Conservation (phyloP, 1,139 yeast species). For the Wickerhamiella infanticola region DNA sequence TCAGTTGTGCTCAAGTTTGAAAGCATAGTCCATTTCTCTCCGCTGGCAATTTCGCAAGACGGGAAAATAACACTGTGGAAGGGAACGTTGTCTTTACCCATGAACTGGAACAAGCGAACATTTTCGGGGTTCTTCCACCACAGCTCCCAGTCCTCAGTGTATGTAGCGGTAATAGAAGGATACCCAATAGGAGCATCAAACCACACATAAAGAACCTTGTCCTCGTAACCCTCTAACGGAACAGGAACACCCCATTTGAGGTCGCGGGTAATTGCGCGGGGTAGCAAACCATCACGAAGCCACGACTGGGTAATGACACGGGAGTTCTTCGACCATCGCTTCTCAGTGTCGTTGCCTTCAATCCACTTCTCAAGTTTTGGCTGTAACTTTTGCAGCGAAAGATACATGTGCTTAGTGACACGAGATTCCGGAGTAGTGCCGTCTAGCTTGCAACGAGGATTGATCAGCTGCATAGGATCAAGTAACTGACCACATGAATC, state of each 20-base stretch:
- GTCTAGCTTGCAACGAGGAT: slow-evolving; percentile 93
- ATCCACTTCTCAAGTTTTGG: slow-evolving; percentile 61
- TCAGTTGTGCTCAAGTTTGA: slow-evolving; percentile 91
- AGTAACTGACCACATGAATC: slow-evolving; percentile 85
- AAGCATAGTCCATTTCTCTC: slow-evolving; percentile 77
- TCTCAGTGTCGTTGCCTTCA: slow-evolving; percentile 46
- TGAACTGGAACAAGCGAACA: slow-evolving; percentile 81
- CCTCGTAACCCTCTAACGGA: slow-evolving; percentile 60
- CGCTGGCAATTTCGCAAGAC: slow-evolving; percentile 74
- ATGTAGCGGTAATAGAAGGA: slow-evolving; percentile 88
- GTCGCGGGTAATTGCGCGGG: slow-evolving; percentile 95
- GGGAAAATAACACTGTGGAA: slow-evolving; percentile 99
- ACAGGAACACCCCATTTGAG: slow-evolving; percentile 98
- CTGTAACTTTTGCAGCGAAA: slow-evolving; percentile 72
- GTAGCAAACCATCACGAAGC: slow-evolving; percentile 84
- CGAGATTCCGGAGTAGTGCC: slow-evolving; percentile 63
- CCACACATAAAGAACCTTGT: slow-evolving; percentile 95
- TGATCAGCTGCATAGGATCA: slow-evolving; percentile 81
- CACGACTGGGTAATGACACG: slow-evolving; percentile 78
- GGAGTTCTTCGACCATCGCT: slow-evolving; percentile 86
- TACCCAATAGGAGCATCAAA: slow-evolving; percentile 97
- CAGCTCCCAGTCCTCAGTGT: slow-evolving; percentile 63
- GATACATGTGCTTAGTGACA: slow-evolving; percentile 72
- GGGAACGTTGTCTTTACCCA: slow-evolving; percentile 99
- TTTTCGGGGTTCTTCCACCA: slow-evolving; percentile 91